These are phyloP conservation scores for Neofusicoccum parvum DNA, from an alignment of 2,329 filamentous ascomycete genomes.

Conservation along the genomic window DNA sequence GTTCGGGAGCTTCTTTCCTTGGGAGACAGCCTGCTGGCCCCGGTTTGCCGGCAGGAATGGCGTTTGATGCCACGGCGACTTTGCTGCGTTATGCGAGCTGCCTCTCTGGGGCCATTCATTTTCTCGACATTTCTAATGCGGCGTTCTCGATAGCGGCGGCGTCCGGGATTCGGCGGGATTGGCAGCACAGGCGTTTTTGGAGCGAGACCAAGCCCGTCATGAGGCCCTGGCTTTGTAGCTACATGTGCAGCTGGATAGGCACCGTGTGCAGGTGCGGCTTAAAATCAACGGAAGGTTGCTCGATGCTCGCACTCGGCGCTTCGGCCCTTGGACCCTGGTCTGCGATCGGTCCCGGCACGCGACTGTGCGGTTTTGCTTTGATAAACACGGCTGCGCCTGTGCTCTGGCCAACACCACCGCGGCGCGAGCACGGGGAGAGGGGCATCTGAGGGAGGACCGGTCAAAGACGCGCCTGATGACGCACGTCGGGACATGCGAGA, in stretches of 20 bases:
- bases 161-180: conserved; percentile 1
- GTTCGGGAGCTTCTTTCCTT: not conserved
- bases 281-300: not conserved
- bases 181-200: conserved; percentile 14
- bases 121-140: not conserved
- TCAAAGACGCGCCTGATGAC: conserved; percentile 8
- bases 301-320: not conserved
- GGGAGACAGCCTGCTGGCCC: not conserved
- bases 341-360: conserved; percentile 1
- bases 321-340: conserved; percentile 8
- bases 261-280: not conserved
- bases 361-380: not conserved
- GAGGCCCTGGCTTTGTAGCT: conserved; percentile 4
- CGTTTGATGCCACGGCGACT: conserved; percentile 1
- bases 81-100: conserved; percentile 1
- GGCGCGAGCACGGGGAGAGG: not conserved
- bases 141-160: not conserved
- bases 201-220: not conserved
- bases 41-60: not conserved
- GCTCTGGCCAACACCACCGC: not conserved
- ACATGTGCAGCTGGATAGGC: not conserved
- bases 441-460: conserved; percentile 3
- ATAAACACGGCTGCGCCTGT: not conserved
- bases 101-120: not conserved
- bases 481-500: conserved; percentile 15